Conservation (phyloP, 805 yeast species). For the Starmerella bombicola region DNA sequence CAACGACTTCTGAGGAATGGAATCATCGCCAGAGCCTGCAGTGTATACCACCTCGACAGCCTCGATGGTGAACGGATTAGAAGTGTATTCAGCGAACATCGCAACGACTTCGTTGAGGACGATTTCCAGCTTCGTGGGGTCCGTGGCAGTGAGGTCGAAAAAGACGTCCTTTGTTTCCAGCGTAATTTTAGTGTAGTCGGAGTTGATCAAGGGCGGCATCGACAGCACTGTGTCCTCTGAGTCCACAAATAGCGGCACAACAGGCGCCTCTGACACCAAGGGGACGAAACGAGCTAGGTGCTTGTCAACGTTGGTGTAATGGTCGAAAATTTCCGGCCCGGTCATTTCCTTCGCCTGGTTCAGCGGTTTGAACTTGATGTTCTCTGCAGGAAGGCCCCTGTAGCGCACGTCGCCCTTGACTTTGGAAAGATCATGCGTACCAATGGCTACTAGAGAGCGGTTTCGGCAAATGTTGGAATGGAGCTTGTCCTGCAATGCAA, state of each 20-base stretch:
- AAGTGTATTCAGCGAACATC: constrained; percentile 86
- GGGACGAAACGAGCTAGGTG: constrained; percentile 80
- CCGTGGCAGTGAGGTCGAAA: constrained; percentile 91
- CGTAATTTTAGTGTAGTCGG: constrained; percentile 78
- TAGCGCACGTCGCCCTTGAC: constrained; percentile 74
- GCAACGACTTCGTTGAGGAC: constrained; percentile 88
- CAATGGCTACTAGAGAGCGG: constrained; percentile 95
- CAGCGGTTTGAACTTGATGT: constrained; percentile 43
- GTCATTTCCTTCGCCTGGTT: constrained; percentile 40
- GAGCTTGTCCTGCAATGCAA: constrained; percentile 88
- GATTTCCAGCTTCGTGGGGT: constrained; percentile 82
- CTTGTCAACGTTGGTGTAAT: constrained; percentile 71
- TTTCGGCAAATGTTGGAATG: constrained; percentile 94
- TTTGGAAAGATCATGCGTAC: constrained; percentile 88
- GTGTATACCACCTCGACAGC: constrained; percentile 70
- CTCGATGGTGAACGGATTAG: constrained; percentile 71
- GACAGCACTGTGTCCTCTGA: constrained; percentile 67
- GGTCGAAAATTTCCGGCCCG: constrained; percentile 73
- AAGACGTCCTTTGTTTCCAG: constrained; percentile 76
- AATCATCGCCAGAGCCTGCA: constrained; percentile 49
- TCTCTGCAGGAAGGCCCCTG: constrained; percentile 70
- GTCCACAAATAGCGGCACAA: constrained; percentile 82
- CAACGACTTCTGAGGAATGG: constrained; percentile 35
- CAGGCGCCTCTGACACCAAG: constrained; percentile 77
- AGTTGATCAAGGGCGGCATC: constrained; percentile 93